Evolutionary conservation across 441 rosid genomes (phyloP), one percentile per base, ranked within the genome.

Genomic region (Viola pubescens): DNA sequence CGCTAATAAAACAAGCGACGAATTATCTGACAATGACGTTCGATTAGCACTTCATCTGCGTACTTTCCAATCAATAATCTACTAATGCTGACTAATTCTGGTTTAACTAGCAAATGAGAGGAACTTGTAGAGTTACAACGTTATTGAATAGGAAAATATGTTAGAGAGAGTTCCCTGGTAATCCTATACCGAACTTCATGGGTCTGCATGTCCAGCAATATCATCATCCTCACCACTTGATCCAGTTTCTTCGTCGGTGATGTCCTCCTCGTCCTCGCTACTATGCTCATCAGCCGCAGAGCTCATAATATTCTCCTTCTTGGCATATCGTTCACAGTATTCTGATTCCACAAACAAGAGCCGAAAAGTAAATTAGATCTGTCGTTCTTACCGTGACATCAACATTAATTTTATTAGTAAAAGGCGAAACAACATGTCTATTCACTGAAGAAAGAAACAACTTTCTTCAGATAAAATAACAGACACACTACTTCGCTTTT

Each of bases 261-360:
- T 58, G 37, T 82, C 91, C 48, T 81, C 87, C 37, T 75, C 82
- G 0, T 48, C 80, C 34, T 26, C 34, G 2, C 34, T 26, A 9
- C 72, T 65, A 12, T 52, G 71, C 49, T 75, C 82, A 9, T 77
- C 81, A 0, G 49, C 74, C 37, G 68, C 16, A 9, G 73, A 54
- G 51, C 76, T 73, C 14, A 56, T 51, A 52, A 73, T 68, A 50
- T 74, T 60, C 67, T 79, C 84, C 71, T 73, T 85, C 68, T 77
- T 82, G 3, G 84, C 91, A 54, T 80, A 81, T 60, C 65, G 66
- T 48, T 85, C 86, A 48, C 82, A 75, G 67, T 81, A 85, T 59
- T 85, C 91, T 82, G 74, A 48, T 44, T 56, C 44, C 62, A 69
- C 53, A 52, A 48, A 43, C 1, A 46, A 51, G 26, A 58, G 2